Evolutionary conservation across 371 early-diverging fungal species (phyloP), one percentile per base, ranked within the genome.

Genomic region (Smittium culicis): DNA sequence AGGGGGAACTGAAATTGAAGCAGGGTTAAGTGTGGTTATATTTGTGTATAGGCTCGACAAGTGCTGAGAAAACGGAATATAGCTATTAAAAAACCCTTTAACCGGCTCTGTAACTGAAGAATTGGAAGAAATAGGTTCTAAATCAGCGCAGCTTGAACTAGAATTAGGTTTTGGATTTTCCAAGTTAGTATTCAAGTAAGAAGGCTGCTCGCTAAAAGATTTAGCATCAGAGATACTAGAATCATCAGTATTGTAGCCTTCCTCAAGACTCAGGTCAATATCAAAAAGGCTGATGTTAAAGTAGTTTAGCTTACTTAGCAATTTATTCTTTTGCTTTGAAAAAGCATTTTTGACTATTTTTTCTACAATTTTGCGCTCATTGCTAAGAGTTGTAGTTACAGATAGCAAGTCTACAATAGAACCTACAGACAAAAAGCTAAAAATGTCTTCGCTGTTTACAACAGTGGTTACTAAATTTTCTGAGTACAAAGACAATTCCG

Each of bases 401-500:
- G 84, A 83, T 68, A 87, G 86, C 63, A 91, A 84, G 55, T 91
- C 91, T 55, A 79, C 79, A 59, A 86, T 75, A 0, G 88, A 72
- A 1, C 91, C 91, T 0, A 89, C 73, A 25, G 86, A 86, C n/a
- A 91, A 71, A 11, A 81, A 80, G 20, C 86, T 81, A 3, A 90
- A 85, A 64, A 90, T 78, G 68, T 91, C 91, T 61, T 83, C 80
- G 2, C 81, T 79, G 69, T 89, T 85, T 0, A 85, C 87, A 1
- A 88, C 79, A 17, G 89, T 86, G 0, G 89, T 89, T 1, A 89
- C 81, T 25, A 91, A 76, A 0, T 87, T 87, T 35, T 79, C 75
- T 66, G 86, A 86, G 63, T 88, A 85, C 34, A 80, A 74, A 34
- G 86, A 83, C 35, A 91, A 74, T 1, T 85, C 81, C 0, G 82